Base-by-base conservation (phyloP, 2,329 filamentous ascomycete genomes). In the Sclerotinia sclerotiorum region DNA sequence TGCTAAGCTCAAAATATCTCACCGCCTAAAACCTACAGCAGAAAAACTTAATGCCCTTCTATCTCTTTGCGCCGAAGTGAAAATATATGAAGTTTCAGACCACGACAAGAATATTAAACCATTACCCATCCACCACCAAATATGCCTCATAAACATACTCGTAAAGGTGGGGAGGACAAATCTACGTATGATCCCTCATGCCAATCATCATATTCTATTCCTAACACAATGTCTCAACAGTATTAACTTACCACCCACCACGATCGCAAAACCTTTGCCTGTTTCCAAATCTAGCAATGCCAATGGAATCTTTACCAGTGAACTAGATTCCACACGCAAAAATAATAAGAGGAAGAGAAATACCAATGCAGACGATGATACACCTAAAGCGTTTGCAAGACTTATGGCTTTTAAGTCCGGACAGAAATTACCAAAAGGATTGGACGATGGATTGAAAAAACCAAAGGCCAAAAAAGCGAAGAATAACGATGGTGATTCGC, bases 61-160 rank as follows among this genome's bases (percentile, higher is more conserved):
- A n/a, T 17, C 29, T 17, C 21, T 61, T n/a, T 29, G 44, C 44
- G 58, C 57, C 57, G 35, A n/a, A 61, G 7, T 10, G n/a, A 15
- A 17, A 35, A 13, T 11, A 39, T 13, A 21, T 17, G 21, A 51
- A 19, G 17, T 39, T 62, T 51, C 13, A 24, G 19, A 35, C n/a
- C 8, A 42, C 29, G 15, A 42, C 55, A 21, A 63, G 13, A 13
- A 51, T 35, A 51, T 24, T 19, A 35, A 10, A 24, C n/a, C 4
- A 49, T 32, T n/a, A 19, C 19, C 57, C n/a, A 32, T 46, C 29
- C 24, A 29, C 11, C 8, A 24, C 15, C 15, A 63, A 57, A 65
- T 11, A 96, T 96, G 92, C 92, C 92, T 78, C 92, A 94, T 81
- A 96, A 96, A 81, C 92, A 96, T 79, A 94, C 90, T 71, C 85